Percentiles rank a stretch among this genome's conserved stretches.
phyloP scores from a whole-genome alignment of 1,139 yeast species.

The Yamadazyma conglobata region DNA sequence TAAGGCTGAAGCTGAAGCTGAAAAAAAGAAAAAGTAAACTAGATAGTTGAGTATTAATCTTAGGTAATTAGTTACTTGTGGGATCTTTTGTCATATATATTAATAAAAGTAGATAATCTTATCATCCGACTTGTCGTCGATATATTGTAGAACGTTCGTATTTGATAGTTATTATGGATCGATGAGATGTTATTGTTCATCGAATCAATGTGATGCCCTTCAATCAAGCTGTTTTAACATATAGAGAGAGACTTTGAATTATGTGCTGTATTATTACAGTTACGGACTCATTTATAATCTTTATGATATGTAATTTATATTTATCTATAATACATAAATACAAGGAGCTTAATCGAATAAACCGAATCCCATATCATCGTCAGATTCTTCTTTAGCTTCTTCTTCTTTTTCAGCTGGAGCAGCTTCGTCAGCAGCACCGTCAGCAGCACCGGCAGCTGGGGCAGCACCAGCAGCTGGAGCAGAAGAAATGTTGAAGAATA shows the following conservation, averaged over 20 bases:
- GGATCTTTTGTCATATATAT: conserved; percentile 3
- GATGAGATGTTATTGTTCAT: no score
- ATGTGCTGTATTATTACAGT: no score
- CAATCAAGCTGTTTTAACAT: no score
- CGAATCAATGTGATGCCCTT: no score
- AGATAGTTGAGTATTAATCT: conserved; percentile 35
- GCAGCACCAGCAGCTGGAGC: conserved; percentile 65
- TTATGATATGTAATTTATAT: conserved; percentile 2
- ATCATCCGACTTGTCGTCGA: no score
- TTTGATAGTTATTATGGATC: no score
- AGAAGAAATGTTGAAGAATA: conserved; percentile 73
- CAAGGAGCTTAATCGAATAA: conserved; percentile 49
- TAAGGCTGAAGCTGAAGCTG: conserved; percentile 99
- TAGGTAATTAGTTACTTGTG: neutral
- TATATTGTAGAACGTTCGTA: no score
- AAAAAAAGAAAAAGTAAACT: conserved; percentile 80
- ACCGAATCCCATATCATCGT: conserved; percentile 95
- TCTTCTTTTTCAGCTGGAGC: conserved; percentile 55
- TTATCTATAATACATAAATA: conserved; percentile 5
- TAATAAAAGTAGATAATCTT: conserved; percentile 4
- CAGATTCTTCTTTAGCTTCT: conserved; percentile 55
- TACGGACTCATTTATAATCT: no score
- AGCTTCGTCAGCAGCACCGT: conserved; percentile 54
- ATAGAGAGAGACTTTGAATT: no score
- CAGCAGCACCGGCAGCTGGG: conserved; percentile 55